Evolutionary conservation across 1,284 basidiomycete genomes (phyloP), one percentile per base, ranked within the genome.

Genomic region (Sparassis latifolia): DNA sequence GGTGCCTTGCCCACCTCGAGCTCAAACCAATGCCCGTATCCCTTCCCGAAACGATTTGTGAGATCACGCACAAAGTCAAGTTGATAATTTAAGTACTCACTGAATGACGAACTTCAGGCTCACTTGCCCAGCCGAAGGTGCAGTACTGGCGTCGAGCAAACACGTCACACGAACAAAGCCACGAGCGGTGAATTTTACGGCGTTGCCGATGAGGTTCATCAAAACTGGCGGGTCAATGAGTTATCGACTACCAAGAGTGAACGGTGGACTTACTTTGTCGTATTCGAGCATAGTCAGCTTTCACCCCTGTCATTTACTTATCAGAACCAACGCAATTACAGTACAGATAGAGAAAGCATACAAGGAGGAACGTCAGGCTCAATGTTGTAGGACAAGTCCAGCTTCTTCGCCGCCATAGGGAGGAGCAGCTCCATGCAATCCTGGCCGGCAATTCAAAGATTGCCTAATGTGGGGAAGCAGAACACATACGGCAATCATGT

Each of bases 171-270:
- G 72, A 33, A 87, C 82, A 45, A 72, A 80, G 4, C 84, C 84
- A 35, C 63, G 66, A 1, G 75, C 72, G 1, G 83, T 86, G 62
- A 87, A 86, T 58, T 87, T 87, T 49, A 87, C 80, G 7, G 83
- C 83, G 60, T 87, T 87, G 6, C 83, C 83, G 51, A 87, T 83
- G 41, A 87, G 66, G 59, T 87, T 87, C 83, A 85, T 85, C 33
- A 86, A 66, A 10, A 86, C 83, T 82, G 52, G 20, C 20, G 5
- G 48, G 12, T 39, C 32, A 28, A 3, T n/a, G 37, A 7, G 42
- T 30, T 42, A 31, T 5, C 12, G 35, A 44, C 27, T 42, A 6
- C 35, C 29, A 30, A 12, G 33, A 47, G 33, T 5, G 4, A 31
- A 3, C 1, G 10, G 55, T 39, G 9, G 27, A 52, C 58, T 48